phyloP scores from a whole-genome alignment of 2,329 filamentous ascomycete species.

The Diatrype stigma region DNA sequence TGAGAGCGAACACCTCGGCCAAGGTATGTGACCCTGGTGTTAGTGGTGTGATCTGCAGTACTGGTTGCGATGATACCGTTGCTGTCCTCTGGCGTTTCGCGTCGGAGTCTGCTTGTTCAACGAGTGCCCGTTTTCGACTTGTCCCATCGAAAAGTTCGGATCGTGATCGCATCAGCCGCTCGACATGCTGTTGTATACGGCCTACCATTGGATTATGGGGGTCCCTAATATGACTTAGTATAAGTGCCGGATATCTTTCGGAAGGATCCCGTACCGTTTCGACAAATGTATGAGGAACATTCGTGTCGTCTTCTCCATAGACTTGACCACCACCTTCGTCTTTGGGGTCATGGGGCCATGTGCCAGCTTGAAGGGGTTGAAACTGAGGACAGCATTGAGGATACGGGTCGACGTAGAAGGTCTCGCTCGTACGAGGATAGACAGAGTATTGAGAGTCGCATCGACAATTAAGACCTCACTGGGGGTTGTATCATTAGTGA shows the following conservation, averaged over 20 bases:
- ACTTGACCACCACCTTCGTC: conserved; percentile 77
- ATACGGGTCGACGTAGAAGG: conserved; percentile 82
- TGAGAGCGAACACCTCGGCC: conserved; percentile 83
- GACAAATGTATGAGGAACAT: conserved; percentile 78
- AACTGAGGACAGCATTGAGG: conserved; percentile 77
- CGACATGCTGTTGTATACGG: conserved; percentile 83
- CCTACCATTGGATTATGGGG: conserved; percentile 70
- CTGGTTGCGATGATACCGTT: conserved; percentile 38
- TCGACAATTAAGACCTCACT: conserved; percentile 88
- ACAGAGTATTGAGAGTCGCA: conserved; percentile 84
- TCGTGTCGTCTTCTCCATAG: conserved; percentile 90
- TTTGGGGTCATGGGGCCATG: conserved; percentile 73
- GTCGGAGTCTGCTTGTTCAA: conserved; percentile 67
- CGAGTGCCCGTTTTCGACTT: conserved; percentile 70
- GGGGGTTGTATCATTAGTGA: conserved; percentile 19
- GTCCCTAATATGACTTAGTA: conserved; percentile 51
- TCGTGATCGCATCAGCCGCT: conserved; percentile 74
- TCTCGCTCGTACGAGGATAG: conserved; percentile 75
- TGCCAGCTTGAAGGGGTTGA: conserved; percentile 83
- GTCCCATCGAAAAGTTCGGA: conserved; percentile 76
- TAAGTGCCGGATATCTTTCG: conserved; percentile 9
- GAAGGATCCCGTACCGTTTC: conserved; percentile 56
- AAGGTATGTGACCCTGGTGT: conserved; percentile 72
- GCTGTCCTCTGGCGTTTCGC: conserved; percentile 77
- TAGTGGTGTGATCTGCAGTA: conserved; percentile 62